phyloP scores from a whole-genome alignment of 768 basidiomycete species.

The Serendipita vermifera region DNA sequence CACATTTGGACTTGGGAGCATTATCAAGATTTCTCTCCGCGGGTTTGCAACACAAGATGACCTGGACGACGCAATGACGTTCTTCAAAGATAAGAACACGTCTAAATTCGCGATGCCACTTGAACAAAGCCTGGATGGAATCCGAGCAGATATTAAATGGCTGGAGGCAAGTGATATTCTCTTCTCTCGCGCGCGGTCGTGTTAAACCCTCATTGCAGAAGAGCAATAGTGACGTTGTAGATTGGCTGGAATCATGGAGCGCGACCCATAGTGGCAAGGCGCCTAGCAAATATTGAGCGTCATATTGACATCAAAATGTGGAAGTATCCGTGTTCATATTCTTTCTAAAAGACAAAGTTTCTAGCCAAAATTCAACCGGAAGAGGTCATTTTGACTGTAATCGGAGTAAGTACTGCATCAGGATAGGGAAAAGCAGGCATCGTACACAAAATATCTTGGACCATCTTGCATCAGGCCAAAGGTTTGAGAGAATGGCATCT shows the following conservation, averaged over 20 bases:
- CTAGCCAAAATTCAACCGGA: slow-evolving; percentile 71
- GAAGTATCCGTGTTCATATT: background rate
- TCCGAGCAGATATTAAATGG: slow-evolving; percentile 47
- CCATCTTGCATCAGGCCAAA: slow-evolving; percentile 83
- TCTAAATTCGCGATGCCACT: slow-evolving; percentile 54
- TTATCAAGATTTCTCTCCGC: slow-evolving; percentile 27
- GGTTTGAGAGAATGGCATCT: slow-evolving; percentile 82
- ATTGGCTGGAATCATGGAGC: no score
- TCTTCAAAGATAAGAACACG: slow-evolving; percentile 67
- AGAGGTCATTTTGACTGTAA: slow-evolving; percentile 70
- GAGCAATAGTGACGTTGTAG: no score
- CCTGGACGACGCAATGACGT: slow-evolving; percentile 43
- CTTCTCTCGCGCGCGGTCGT: no score
- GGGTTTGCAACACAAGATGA: slow-evolving; percentile 57
- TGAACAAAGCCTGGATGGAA: slow-evolving; percentile 54
- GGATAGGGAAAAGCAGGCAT: slow-evolving; percentile 12
- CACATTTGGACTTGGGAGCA: slow-evolving; percentile 21
- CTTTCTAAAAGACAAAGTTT: background rate
- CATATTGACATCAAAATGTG: background rate
- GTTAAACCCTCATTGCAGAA: no score
- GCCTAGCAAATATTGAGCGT: no score
- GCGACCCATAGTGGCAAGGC: no score
- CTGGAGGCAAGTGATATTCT: no score
- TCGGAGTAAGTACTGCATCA: background rate
- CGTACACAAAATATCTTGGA: slow-evolving; percentile 73